A percentile compares a stretch with the other conserved stretches of the same genome.
Evolutionary conservation across 768 basidiomycete genomes (phyloP).

Genomic region (Neoboletus subvelutipes): DNA sequence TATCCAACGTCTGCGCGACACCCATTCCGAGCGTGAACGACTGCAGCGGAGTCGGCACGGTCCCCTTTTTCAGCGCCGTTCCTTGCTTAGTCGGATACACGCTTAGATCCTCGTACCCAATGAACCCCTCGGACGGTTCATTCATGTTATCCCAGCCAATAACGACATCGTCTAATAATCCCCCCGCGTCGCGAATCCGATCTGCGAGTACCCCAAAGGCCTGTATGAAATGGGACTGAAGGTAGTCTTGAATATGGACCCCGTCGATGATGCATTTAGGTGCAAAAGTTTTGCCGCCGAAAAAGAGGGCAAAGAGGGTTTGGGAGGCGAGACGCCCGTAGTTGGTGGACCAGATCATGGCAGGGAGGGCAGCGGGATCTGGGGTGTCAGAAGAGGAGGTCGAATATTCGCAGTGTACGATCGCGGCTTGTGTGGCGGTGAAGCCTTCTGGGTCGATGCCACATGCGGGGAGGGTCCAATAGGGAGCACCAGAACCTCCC

Average conservation of each 20-base stretch:
- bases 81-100: constrained; percentile 64
- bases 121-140: constrained; percentile 83
- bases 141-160: constrained; percentile 98
- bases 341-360: constrained; percentile 98
- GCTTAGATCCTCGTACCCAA: constrained; percentile 67
- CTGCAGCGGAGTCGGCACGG: constrained; percentile 83
- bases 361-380: constrained; percentile 73
- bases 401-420: constrained; percentile 90
- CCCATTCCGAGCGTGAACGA: constrained; percentile 89
- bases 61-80: constrained; percentile 79
- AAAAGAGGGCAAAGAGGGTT: constrained; percentile 94
- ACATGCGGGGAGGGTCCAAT: constrained; percentile 89
- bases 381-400: constrained; percentile 43
- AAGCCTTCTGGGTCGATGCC: constrained; percentile 87
- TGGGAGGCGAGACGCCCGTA: constrained; percentile 86
- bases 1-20: constrained; percentile 72
- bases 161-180: constrained; percentile 79
- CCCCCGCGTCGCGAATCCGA: constrained; percentile 70
- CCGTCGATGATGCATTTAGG: constrained; percentile 90
- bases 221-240: constrained; percentile 72
- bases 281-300: constrained; percentile 84
- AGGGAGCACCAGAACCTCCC: constrained; percentile 92
- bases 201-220: constrained; percentile 79
- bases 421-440: constrained; percentile 80
- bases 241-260: constrained; percentile 88